Evolutionary conservation across 2,329 filamentous ascomycete genomes (phyloP).

Genomic region (Alternaria incomplexa): DNA sequence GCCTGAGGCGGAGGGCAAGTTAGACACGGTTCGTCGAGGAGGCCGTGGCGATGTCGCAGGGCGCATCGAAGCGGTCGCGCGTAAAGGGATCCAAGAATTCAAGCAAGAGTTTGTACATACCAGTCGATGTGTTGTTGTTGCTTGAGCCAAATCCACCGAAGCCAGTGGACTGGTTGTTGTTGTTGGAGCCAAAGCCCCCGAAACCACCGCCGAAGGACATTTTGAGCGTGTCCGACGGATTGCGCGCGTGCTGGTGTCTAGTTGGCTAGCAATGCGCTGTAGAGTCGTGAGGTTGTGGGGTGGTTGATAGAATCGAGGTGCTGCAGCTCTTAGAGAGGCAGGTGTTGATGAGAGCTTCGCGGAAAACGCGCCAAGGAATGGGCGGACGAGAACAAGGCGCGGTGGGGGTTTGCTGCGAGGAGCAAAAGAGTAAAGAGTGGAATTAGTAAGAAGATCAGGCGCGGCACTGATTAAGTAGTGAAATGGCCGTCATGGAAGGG

Average conservation of each 20-base stretch:
- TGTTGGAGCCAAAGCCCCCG: constrained; percentile 54
- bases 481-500: constrained; percentile 37
- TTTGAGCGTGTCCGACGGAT: constrained; percentile 29
- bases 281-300: constrained; percentile 23
- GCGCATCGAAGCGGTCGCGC: constrained; percentile 37
- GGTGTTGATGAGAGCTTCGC: constrained; percentile 29
- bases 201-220: constrained; percentile 60
- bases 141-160: constrained; percentile 53
- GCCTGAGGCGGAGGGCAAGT: constrained; percentile 49
- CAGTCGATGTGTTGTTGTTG: constrained; percentile 50
- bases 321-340: constrained; percentile 23
- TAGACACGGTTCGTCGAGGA: constrained; percentile 44
- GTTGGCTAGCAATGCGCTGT: constrained; percentile 27
- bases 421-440: constrained; percentile 25
- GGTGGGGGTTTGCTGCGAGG: constrained; percentile 22
- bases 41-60: constrained; percentile 35
- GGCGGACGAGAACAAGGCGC: constrained; percentile 21
- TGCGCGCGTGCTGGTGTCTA: constrained; percentile 27
- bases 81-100: constrained; percentile 16
- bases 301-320: constrained; percentile 23
- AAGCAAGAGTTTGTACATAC: constrained; percentile 55
- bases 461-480: constrained; percentile 40
- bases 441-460: constrained; percentile 24
- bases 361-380: constrained; percentile 45
- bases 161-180: constrained; percentile 37